These are phyloP conservation scores for Scleromitrula shiraiana DNA, from an alignment of 2,329 filamentous ascomycete genomes.

Conservation along the genomic window DNA sequence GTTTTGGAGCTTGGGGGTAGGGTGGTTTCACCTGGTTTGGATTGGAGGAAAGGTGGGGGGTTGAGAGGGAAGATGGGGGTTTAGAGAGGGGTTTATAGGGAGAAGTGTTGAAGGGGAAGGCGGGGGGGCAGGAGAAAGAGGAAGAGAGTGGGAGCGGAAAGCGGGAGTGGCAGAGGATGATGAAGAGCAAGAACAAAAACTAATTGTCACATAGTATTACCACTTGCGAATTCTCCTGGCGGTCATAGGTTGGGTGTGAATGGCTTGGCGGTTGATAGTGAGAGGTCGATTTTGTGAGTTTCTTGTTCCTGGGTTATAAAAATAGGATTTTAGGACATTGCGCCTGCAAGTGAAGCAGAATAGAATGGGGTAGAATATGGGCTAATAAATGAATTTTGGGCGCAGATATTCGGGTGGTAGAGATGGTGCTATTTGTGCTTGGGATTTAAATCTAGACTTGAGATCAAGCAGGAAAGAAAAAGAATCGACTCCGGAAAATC, in stretches of 20 bases:
- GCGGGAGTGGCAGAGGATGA: too few species aligned
- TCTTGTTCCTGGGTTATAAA: neutral
- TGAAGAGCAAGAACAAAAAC: neutral
- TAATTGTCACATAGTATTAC: slow-evolving; percentile 47
- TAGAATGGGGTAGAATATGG: neutral
- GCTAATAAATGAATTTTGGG: slow-evolving; percentile 9
- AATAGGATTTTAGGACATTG: neutral
- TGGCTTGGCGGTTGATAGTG: slow-evolving; percentile 78
- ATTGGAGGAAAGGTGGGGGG: too few species aligned
- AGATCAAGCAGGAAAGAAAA: too few species aligned
- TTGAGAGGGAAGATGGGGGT: too few species aligned
- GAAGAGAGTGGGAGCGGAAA: too few species aligned
- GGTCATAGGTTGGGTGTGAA: slow-evolving; percentile 93
- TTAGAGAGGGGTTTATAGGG: too few species aligned
- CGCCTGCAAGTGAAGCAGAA: neutral
- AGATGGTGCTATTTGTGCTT: slow-evolving; percentile 92
- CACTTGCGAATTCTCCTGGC: slow-evolving; percentile 64
- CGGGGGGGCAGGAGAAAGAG: too few species aligned
- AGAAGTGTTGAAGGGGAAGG: too few species aligned
- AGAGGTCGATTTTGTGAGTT: slow-evolving; percentile 72
- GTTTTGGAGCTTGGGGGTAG: too few species aligned
- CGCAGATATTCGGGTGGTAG: slow-evolving; percentile 95
- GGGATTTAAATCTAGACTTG: slow-evolving; percentile 75
- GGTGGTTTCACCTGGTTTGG: too few species aligned
- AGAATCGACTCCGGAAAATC: slow-evolving; percentile 18